Evolutionary conservation across 768 basidiomycete genomes (phyloP).

Genomic region (Coprinopsis marcescibilis): DNA sequence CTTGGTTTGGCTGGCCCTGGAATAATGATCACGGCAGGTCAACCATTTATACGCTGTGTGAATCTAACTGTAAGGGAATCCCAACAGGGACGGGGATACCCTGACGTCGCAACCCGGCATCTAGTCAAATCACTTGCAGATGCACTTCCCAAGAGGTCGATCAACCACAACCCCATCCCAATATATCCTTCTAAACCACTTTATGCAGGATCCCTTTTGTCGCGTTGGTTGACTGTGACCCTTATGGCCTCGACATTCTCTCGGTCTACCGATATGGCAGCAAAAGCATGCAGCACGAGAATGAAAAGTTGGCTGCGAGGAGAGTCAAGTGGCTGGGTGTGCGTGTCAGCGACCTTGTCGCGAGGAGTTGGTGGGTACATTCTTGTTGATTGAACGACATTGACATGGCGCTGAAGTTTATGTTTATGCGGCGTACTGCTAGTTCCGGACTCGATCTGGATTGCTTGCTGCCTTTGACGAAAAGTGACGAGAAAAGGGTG

Average conservation of each 20-base stretch:
- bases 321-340: conserved; percentile 80
- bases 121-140: conserved; percentile 70
- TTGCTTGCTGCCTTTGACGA: conserved; percentile 60
- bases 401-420: neutral
- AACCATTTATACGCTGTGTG: neutral
- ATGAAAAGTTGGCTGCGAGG: conserved; percentile 52
- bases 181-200: neutral
- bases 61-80: neutral
- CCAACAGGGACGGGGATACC: conserved; percentile 97
- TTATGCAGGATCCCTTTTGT: conserved; percentile 63
- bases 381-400: neutral
- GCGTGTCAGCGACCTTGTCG: conserved; percentile 56
- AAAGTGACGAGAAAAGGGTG: conserved; percentile 73
- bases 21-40: conserved; percentile 66
- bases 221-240: conserved; percentile 84
- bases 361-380: conserved; percentile 43
- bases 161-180: neutral
- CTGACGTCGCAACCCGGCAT: conserved; percentile 87
- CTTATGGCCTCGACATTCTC: conserved; percentile 89
- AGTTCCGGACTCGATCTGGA: conserved; percentile 61
- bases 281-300: conserved; percentile 62
- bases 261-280: conserved; percentile 86
- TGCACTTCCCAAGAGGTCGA: conserved; percentile 55
- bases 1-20: conserved; percentile 54
- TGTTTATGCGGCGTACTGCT: neutral